Evolutionary conservation across 139 green algal species (phyloP).

Genomic region (Micromonas pusilla): DNA sequence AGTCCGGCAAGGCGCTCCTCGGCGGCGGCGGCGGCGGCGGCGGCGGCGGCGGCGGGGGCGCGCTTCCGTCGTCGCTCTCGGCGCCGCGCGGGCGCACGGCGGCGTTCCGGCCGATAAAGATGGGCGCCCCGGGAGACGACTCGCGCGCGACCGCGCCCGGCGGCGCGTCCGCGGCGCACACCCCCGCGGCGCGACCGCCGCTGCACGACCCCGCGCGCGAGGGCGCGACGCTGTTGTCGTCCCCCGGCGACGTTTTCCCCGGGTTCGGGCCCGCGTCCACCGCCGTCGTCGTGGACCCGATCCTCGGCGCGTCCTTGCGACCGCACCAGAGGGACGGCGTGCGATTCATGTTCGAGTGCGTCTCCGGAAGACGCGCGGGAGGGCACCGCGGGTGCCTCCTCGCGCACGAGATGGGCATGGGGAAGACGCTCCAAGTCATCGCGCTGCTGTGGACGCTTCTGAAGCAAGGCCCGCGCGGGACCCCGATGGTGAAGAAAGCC

Average conservation of each 20-base stretch:
- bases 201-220: neutral
- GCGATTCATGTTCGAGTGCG: conserved; percentile 26
- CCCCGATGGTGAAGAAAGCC: conserved; percentile 41
- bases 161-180: no score
- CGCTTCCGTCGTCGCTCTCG: no score
- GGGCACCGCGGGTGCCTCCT: conserved; percentile 54
- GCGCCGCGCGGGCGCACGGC: no score
- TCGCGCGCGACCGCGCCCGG: no score
- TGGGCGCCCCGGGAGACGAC: no score
- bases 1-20: neutral
- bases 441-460: conserved; percentile 70
- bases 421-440: conserved; percentile 46
- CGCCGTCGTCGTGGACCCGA: conserved; percentile 13
- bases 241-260: neutral
- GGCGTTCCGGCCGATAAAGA: no score
- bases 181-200: no score
- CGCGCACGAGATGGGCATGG: conserved; percentile 73
- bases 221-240: neutral
- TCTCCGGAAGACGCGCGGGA: conserved; percentile 14
- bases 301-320: conserved; percentile 9
- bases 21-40: neutral
- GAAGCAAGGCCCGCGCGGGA: conserved; percentile 51
- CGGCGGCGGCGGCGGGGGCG: neutral
- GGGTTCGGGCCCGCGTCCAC: no score
- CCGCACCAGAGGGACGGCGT: conserved; percentile 30